Base-by-base conservation (phyloP, 768 basidiomycete species). In the Hygrophoropsis aurantiaca region DNA sequence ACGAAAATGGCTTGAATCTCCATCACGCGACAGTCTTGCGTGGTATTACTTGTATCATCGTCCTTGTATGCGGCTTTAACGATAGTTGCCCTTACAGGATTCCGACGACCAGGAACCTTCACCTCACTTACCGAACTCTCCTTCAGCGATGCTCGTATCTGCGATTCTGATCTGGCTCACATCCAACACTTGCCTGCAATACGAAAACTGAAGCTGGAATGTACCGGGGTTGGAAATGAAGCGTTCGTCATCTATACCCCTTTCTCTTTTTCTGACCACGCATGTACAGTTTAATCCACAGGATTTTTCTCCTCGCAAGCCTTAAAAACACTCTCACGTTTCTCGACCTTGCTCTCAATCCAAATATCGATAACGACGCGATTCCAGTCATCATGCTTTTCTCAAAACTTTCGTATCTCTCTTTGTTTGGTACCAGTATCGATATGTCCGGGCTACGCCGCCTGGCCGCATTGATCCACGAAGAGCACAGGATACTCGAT, bases 171-270 rank as follows among this genome's bases (percentile, higher is more conserved):
- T 50, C 56, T 86, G 15, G 60, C 67, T 11, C 64, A 77, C 46
- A 72, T 85, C 18, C 77, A 79, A 45, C 76, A 75, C 49, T 72
- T 85, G 13, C 80, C 77, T 3, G 71, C 66, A 38, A 71, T 85
- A 10, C 59, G 70, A 4, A 66, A 59, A 11, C 66, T 85, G 25
- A 58, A 68, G 32, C 62, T 84, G 18, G 72, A 75, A 55, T 70
- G 75, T 47, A 82, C 82, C 8, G 72, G 74, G 10, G 77, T 85
- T 26, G 72, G 77, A 32, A 81, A 85, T 54, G 82, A 85, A 73
- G 79, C 75, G 84, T 84, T 48, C 40, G 77, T 57, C 16, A 25
- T 19, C 30, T 42, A 42, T 34, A n/a, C 9, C 42, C 30, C n/a
- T 40, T 47, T 25, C 20, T 11, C 9, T 33, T 21, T 16, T 33